Evolutionary conservation across 495 filamentous ascomycete genomes (phyloP).

Genomic region (Parmelia sp.): DNA sequence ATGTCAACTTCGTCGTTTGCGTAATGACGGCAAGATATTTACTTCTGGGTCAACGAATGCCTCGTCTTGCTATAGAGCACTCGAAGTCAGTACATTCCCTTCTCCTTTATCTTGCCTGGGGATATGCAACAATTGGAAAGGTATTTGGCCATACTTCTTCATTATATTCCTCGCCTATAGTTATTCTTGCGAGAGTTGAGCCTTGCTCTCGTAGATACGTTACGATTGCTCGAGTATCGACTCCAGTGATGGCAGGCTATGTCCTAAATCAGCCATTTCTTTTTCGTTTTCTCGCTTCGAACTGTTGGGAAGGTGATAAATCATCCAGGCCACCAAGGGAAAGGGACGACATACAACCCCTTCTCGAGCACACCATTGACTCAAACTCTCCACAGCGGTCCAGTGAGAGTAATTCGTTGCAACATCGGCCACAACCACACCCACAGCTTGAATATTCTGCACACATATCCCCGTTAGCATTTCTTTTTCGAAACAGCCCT

Average conservation of each 20-base stretch:
- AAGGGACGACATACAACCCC: conserved; percentile 48
- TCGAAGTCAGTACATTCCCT: not conserved
- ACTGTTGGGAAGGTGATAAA: not conserved
- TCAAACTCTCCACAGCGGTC: conserved; percentile 91
- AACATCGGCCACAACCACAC: conserved; percentile 91
- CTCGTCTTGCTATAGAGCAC: conserved; percentile 71
- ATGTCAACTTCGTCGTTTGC: not conserved
- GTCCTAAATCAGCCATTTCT: not conserved
- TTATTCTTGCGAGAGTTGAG: conserved; percentile 89
- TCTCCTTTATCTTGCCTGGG: not conserved
- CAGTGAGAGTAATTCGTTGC: conserved; percentile 93
- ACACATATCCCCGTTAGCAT: not conserved
- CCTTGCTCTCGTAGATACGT: conserved; percentile 93
- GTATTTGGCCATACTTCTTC: conserved; percentile 4
- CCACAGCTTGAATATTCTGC: conserved; percentile 81
- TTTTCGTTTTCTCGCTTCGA: no score
- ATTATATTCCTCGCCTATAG: conserved; percentile 96
- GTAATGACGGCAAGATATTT: not conserved
- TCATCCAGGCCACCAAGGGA: not conserved
- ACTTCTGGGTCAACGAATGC: conserved; percentile 82
- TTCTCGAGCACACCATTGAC: conserved; percentile 91
- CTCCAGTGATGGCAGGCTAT: conserved; percentile 81
- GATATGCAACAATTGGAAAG: not conserved
- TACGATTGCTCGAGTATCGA: conserved; percentile 94
- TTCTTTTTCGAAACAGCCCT: not conserved